A percentile compares a stretch with the other conserved stretches of the same genome.
Conservation (phyloP, 1,284 basidiomycete species). For the Cryptococcus sp. region DNA sequence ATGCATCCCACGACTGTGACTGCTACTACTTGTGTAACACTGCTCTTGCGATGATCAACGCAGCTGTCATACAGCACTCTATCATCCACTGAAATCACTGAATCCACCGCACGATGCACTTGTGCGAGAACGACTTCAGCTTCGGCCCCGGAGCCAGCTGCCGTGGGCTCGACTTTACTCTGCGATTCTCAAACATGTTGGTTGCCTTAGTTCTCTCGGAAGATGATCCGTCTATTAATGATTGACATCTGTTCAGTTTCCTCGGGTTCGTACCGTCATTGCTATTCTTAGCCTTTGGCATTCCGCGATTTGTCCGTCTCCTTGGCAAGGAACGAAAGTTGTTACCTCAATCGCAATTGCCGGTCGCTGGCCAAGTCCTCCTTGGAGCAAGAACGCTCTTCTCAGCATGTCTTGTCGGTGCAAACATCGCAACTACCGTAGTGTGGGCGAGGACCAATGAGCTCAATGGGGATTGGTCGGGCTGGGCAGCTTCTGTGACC, state of each 20-base stretch:
- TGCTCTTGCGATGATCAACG: no score
- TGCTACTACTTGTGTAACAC: no score
- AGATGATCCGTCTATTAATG: neutral
- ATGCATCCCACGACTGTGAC: no score
- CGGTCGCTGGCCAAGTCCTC: neutral
- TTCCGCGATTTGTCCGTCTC: neutral
- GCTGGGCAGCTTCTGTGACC: neutral
- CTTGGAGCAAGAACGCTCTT: neutral
- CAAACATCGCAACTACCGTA: neutral
- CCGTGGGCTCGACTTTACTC: constrained; percentile 24
- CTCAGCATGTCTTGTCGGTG: neutral
- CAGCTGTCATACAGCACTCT: no score
- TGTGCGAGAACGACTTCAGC: constrained; percentile 21
- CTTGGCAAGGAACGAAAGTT: neutral
- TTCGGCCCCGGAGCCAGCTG: constrained; percentile 21
- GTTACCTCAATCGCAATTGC: neutral
- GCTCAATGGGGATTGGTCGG: neutral
- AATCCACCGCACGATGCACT: no score
- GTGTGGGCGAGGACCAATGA: neutral
- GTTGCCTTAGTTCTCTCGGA: neutral
- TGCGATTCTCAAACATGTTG: constrained; percentile 26
- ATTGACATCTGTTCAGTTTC: neutral
- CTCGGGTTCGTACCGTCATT: neutral
- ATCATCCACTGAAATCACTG: no score
- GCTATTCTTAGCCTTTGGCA: neutral